Base-by-base conservation (phyloP, 768 basidiomycete genomes). In the Tylopilus subfusipes region DNA sequence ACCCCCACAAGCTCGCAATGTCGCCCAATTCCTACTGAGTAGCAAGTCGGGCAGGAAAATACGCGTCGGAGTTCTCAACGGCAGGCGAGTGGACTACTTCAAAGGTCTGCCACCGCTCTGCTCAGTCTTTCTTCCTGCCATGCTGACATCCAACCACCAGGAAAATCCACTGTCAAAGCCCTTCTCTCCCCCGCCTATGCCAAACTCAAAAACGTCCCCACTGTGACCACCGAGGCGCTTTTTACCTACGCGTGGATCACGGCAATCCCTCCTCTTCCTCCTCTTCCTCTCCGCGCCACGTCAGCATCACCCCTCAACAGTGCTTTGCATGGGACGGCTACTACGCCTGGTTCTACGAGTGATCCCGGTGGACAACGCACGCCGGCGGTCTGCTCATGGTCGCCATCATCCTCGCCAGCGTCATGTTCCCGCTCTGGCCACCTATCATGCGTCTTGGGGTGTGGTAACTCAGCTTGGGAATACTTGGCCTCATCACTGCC, bases 391-490 rank as follows among this genome's bases (percentile, higher is more conserved):
- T 89, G 13, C 84, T 84, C 27, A 94, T 99, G 91, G 94, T 98
- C 54, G 82, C 79, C 39, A 77, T 98, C 67, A 93, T 98, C 78
- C 86, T 99, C 40, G 94, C 89, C 5, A 95, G 91, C 2, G 95
- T 98, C 66, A 97, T 99, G 94, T 99, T 97, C 83, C 97, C 97
- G 4, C 80, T 99, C 14, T 99, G 97, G 97, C 97, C 97, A 2
- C 83, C 88, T 45, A 85, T 84, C 63, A 83, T 99, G 82, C 82
- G 96, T 14, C 76, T 95, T 27, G 95, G 96, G 33, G 96, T 95
- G 53, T 98, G 90, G 88, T 99, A 99, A 71, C 77, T 99, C 59
- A 90, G 87, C 61, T 85, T 98, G 54, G 88, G 75, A 42, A 86
- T 94, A 73, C 79, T 99, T 38, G 90, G 89, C 29, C 78, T 98